phyloP scores from a whole-genome alignment of 2,329 filamentous ascomycete species.

The Venturia asperata region DNA sequence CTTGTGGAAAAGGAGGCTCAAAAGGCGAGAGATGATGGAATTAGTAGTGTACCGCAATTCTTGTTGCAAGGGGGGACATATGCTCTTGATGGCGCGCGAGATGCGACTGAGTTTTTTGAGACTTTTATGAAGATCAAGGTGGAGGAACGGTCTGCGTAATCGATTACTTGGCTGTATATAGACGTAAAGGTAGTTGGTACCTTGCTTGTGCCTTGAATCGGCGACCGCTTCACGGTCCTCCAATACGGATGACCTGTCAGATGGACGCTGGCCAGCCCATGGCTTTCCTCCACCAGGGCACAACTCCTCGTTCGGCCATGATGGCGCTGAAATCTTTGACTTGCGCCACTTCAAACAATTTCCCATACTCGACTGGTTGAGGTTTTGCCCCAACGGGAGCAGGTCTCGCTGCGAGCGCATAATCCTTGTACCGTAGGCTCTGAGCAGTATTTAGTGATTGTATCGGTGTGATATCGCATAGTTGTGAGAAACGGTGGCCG shows the following conservation, averaged over 20 bases:
- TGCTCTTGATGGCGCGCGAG: constrained; percentile 9
- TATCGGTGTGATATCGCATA: neutral
- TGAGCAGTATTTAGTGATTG: neutral
- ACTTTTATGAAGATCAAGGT: constrained; percentile 20
- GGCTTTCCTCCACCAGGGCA: constrained; percentile 58
- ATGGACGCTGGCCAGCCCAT: constrained; percentile 40
- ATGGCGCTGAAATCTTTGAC: constrained; percentile 56
- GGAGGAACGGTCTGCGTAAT: too few species aligned
- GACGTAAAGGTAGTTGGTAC: too few species aligned
- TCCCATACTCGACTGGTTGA: constrained; percentile 32
- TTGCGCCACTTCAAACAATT: constrained; percentile 51
- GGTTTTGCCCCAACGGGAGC: constrained; percentile 28
- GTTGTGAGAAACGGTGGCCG: too few species aligned
- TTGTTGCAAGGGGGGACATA: constrained; percentile 12
- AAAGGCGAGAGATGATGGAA: neutral
- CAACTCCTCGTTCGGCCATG: constrained; percentile 55
- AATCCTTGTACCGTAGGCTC: constrained; percentile 56
- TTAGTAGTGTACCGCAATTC: constrained; percentile 19
- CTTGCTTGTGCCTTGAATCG: too few species aligned
- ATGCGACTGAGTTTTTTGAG: constrained; percentile 17
- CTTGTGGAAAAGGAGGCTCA: constrained; percentile 52
- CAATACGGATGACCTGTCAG: neutral
- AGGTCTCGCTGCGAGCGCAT: constrained; percentile 54
- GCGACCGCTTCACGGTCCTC: too few species aligned
- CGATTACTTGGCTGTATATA: too few species aligned